Base-by-base conservation (phyloP, 805 yeast species). In the Ogataea trehalophila region DNA sequence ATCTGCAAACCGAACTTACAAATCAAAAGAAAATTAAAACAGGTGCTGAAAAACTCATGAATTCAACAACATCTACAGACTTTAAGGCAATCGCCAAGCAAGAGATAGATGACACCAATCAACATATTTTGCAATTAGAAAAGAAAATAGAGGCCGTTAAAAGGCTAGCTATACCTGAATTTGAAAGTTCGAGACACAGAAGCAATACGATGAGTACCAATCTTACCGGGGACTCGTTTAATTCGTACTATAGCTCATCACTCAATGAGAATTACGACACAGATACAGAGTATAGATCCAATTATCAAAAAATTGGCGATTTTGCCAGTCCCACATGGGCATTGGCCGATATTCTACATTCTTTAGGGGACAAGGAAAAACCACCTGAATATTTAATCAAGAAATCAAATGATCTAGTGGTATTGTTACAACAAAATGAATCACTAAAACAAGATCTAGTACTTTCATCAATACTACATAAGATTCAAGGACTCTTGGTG, bases 391-490 rank as follows among this genome's bases (percentile, higher is more conserved):
- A 64, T 45, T 63, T 81, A 17, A 76, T 87, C 5, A 65, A 75
- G 8, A 79, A 77, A 50, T 81, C 92, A 1, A 87, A 88, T 60
- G 85, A 79, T 38, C 69, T 88, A 36, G 83, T 85, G 0, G 59
- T 68, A 1, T 56, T 88, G 6, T 64, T 88, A 8, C 74, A 71
- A 38, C 70, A 75, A 41, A 69, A 83, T 57, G 86, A 91, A 0
- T 69, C 72, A 26, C 68, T 89, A 33, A 80, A 80, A 57, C 70
- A 76, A 33, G 95, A 88, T 43, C 68, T 91, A 31, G 81, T 76
- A 2, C 60, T 85, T 16, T 71, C 78, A 18, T 77, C 81, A 1
- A 76, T 84, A 44, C 70, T 85, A 23, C 72, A 71, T 43, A 53
- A 51, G 41, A 33, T 91, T 11, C 86, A 81, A 56, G 73, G 75